These are phyloP conservation scores for Cyclotella cryptica DNA, from an alignment of 108 stramenopile genomes.

Conservation along the genomic window DNA sequence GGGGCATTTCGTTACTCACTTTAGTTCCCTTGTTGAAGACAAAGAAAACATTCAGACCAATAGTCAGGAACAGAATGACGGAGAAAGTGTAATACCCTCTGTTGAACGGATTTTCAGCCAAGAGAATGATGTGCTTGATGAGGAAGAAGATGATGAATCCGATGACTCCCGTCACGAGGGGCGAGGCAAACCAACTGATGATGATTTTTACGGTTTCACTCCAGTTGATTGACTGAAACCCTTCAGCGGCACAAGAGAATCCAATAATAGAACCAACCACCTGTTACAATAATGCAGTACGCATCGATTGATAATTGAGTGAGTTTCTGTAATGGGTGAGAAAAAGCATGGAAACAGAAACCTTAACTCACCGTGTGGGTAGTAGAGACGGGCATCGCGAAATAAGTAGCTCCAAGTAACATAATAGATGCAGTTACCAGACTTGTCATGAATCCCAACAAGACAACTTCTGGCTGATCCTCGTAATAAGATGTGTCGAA, in stretches of 20 bases:
- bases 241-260: constrained; percentile 58
- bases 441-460: constrained; percentile 72
- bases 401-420: too few relatives aligned
- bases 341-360: not conserved
- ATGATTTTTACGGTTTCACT: constrained; percentile 43
- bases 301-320: not conserved
- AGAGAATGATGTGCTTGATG: constrained; percentile 33
- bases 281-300: not conserved
- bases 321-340: too few relatives aligned
- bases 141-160: constrained; percentile 55
- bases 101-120: constrained; percentile 43
- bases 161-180: constrained; percentile 51
- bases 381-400: constrained; percentile 80
- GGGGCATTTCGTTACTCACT: constrained; percentile 2
- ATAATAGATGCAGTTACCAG: constrained; percentile 62
- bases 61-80: constrained; percentile 47
- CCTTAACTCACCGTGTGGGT: constrained; percentile 49
- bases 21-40: constrained; percentile 52
- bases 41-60: constrained; percentile 60
- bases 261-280: constrained; percentile 73
- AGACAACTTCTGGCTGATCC: constrained; percentile 57
- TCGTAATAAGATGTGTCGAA: constrained; percentile 54
- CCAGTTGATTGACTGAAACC: constrained; percentile 58
- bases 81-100: constrained; percentile 60
- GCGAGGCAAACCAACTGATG: constrained; percentile 65